A percentile compares a stretch with the other conserved stretches of the same genome.
Evolutionary conservation across 2,329 filamentous ascomycete species (phyloP).

Genomic region (Talaromyces sp.): DNA sequence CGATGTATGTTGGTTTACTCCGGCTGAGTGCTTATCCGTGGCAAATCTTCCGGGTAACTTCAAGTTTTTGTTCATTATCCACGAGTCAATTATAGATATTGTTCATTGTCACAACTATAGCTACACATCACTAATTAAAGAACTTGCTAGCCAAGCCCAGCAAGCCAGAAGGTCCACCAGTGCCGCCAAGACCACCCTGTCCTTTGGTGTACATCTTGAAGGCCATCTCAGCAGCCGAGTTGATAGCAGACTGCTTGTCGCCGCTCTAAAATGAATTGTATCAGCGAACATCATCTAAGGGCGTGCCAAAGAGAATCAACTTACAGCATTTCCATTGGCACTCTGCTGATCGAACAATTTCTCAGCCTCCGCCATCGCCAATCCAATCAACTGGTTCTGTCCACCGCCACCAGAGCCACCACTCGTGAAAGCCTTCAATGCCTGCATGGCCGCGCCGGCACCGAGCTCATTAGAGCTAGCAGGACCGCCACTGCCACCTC

Average conservation of each 20-base stretch:
- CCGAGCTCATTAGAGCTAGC: constrained; percentile 47
- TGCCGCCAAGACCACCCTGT: constrained; percentile 53
- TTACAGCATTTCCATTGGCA: constrained; percentile 53
- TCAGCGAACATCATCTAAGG: neutral
- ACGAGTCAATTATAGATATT: neutral
- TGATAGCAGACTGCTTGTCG: constrained; percentile 76
- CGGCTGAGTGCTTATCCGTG: neutral
- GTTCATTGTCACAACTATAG: neutral
- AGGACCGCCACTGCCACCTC: constrained; percentile 42
- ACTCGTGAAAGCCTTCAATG: constrained; percentile 69
- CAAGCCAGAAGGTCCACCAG: constrained; percentile 50
- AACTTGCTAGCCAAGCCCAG: constrained; percentile 62
- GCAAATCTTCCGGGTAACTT: neutral
- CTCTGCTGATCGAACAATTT: constrained; percentile 68
- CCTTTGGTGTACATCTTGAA: constrained; percentile 90
- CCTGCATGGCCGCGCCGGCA: constrained; percentile 54
- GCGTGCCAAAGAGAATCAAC: constrained; percentile 22
- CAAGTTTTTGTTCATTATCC: neutral
- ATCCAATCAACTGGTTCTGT: constrained; percentile 75
- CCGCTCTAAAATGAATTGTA: constrained; percentile 41
- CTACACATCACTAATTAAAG: constrained; percentile 18
- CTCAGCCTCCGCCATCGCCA: constrained; percentile 84
- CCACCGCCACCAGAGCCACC: constrained; percentile 38
- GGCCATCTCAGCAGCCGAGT: constrained; percentile 78
- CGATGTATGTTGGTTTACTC: neutral